Evolutionary conservation across 1,284 basidiomycete species (phyloP).

Genomic region (Microbotryum lychnidis-dioicae): DNA sequence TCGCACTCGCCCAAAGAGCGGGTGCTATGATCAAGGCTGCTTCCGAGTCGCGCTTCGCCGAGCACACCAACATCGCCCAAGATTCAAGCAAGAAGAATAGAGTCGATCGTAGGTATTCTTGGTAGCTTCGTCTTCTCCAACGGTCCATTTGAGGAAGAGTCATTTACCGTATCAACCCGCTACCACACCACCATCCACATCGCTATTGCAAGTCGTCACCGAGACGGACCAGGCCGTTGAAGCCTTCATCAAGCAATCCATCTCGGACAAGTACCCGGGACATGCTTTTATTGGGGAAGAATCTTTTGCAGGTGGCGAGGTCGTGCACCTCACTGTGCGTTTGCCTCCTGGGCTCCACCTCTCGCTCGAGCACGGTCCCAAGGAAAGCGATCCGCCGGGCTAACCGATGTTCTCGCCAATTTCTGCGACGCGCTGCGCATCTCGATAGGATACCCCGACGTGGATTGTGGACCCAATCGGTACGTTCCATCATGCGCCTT

Average conservation of each 20-base stretch:
- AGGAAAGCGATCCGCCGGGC: not conserved
- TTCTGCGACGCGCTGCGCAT: too few relatives aligned
- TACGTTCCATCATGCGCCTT: constrained; percentile 27
- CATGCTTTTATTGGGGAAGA: constrained; percentile 64
- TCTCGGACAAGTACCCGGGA: constrained; percentile 41
- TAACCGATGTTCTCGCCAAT: not conserved
- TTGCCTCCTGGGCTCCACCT: too few relatives aligned
- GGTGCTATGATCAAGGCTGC: constrained; percentile 45
- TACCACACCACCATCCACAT: not conserved
- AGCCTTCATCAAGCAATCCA: constrained; percentile 65
- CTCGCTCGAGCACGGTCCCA: too few relatives aligned
- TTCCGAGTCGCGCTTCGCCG: constrained; percentile 47
- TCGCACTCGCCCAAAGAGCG: constrained; percentile 54
- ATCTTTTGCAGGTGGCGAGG: constrained; percentile 66
- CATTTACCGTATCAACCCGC: not conserved
- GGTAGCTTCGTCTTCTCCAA: too few relatives aligned
- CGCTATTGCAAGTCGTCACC: constrained; percentile 58
- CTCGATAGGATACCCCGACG: constrained; percentile 59
- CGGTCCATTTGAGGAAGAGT: not conserved
- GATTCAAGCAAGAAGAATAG: constrained; percentile 46
- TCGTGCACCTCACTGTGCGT: constrained; percentile 54
- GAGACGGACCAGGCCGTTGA: constrained; percentile 93
- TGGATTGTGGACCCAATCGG: constrained; percentile 87
- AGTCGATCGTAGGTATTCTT: constrained; percentile 40
- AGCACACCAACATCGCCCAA: constrained; percentile 50